phyloP scores from a whole-genome alignment of 768 basidiomycete genomes.

The Russula griseocarnosa region DNA sequence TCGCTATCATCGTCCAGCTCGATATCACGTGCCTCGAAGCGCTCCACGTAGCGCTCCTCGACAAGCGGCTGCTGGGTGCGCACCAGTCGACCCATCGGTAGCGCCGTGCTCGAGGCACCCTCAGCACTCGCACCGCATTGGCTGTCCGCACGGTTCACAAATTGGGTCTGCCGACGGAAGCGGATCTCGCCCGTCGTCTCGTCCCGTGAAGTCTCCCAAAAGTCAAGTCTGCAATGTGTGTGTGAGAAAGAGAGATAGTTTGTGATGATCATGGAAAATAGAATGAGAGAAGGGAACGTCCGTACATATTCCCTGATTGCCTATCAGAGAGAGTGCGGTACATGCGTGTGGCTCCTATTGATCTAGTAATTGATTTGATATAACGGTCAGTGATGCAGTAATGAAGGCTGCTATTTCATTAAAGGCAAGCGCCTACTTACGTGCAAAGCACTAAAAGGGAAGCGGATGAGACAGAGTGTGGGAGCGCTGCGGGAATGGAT shows the following conservation, averaged over 20 bases:
- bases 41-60: slow-evolving; percentile 22
- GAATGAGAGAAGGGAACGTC: not conserved
- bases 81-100: slow-evolving; percentile 24
- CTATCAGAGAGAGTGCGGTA: slow-evolving; percentile 25
- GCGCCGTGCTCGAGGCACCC: slow-evolving; percentile 13
- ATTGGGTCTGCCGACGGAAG: slow-evolving; percentile 26
- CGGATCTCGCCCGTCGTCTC: slow-evolving; percentile 27
- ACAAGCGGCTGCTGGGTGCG: slow-evolving; percentile 5
- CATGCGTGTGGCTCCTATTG: slow-evolving; percentile 27
- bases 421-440: slow-evolving; percentile 13
- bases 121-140: not conserved
- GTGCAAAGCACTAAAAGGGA: slow-evolving; percentile 23
- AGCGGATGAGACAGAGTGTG: slow-evolving; percentile 3
- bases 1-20: slow-evolving; percentile 20
- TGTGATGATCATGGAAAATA: not conserved
- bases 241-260: not conserved
- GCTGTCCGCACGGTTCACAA: slow-evolving; percentile 1
- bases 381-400: not conserved
- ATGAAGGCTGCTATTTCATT: not conserved
- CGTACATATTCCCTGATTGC: slow-evolving; percentile 23
- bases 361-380: slow-evolving; percentile 2
- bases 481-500: not conserved
- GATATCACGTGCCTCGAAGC: slow-evolving; percentile 26
- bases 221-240: slow-evolving; percentile 19
- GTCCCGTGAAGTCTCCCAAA: slow-evolving; percentile 26